These are phyloP conservation scores for Lactifluus piperatus DNA, from an alignment of 768 basidiomycete species.

Conservation along the genomic window DNA sequence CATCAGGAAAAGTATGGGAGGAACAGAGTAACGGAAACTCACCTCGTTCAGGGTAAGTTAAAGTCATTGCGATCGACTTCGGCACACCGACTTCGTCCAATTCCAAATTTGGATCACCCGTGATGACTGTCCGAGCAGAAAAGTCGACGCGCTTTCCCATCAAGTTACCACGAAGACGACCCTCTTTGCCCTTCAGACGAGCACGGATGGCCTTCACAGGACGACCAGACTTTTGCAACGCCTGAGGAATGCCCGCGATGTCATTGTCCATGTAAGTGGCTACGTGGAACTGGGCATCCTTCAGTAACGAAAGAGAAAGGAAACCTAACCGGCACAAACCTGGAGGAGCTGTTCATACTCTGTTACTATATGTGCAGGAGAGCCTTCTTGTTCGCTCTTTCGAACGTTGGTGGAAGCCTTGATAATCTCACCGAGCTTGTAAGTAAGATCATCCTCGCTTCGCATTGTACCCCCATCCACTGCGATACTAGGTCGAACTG, in stretches of 20 bases:
- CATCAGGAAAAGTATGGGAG: conserved; percentile 8
- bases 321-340: conserved; percentile 36
- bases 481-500: conserved; percentile 95
- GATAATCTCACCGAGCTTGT: conserved; percentile 95
- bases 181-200: conserved; percentile 97
- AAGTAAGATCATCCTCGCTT: conserved; percentile 96
- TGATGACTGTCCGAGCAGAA: conserved; percentile 98
- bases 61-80: conserved; percentile 89
- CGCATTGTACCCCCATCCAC: conserved; percentile 96
- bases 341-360: conserved; percentile 96
- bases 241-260: conserved; percentile 95
- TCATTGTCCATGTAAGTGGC: conserved; percentile 99
- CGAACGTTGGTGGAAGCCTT: conserved; percentile 90
- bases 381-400: conserved; percentile 91
- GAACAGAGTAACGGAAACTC: conserved; percentile 19
- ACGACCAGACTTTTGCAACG: conserved; percentile 92
- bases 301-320: not conserved
- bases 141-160: conserved; percentile 99
- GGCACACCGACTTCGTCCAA: conserved; percentile 97
- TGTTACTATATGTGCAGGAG: conserved; percentile 89
- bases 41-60: conserved; percentile 98
- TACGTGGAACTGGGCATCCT: conserved; percentile 74
- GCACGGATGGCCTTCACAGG: conserved; percentile 98
- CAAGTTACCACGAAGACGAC: conserved; percentile 92
- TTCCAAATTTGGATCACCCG: conserved; percentile 95